phyloP scores from a whole-genome alignment of 306 rosid species.

The Elaeagnus macrophylla region DNA sequence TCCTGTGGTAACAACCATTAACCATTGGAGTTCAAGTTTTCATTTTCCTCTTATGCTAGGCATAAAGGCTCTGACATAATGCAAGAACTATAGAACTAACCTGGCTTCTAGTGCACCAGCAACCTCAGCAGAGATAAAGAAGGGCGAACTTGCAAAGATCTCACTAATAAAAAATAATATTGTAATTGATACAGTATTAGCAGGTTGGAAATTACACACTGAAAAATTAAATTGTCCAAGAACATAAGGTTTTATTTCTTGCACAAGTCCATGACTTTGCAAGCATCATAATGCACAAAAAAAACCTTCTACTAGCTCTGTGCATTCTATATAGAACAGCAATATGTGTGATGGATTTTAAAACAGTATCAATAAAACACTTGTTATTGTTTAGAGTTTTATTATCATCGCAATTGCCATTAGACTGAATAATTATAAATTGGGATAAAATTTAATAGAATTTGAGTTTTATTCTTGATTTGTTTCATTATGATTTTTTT shows the following conservation, averaged over 20 bases:
- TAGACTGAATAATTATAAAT: no score
- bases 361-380: no score
- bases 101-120: slow-evolving; percentile 59
- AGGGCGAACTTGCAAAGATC: slow-evolving; percentile 86
- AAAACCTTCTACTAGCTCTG: no score
- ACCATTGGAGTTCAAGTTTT: not conserved
- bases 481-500: no score
- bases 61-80: not conserved
- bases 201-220: slow-evolving; percentile 4
- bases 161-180: slow-evolving; percentile 42
- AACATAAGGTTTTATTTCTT: not conserved
- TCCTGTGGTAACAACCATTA: slow-evolving; percentile 27
- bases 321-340: no score
- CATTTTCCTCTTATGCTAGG: not conserved
- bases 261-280: no score
- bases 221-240: not conserved
- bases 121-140: slow-evolving; percentile 86
- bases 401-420: no score
- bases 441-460: no score
- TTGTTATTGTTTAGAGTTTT: no score
- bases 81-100: slow-evolving; percentile 24
- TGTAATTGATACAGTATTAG: slow-evolving; percentile 17
- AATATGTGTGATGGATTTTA: no score
- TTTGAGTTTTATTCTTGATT: no score
- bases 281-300: no score